Percentiles rank a stretch among this genome's conserved stretches.
phyloP scores from a whole-genome alignment of 139 green algal genomes.

The Chlamydomonas sp. region DNA sequence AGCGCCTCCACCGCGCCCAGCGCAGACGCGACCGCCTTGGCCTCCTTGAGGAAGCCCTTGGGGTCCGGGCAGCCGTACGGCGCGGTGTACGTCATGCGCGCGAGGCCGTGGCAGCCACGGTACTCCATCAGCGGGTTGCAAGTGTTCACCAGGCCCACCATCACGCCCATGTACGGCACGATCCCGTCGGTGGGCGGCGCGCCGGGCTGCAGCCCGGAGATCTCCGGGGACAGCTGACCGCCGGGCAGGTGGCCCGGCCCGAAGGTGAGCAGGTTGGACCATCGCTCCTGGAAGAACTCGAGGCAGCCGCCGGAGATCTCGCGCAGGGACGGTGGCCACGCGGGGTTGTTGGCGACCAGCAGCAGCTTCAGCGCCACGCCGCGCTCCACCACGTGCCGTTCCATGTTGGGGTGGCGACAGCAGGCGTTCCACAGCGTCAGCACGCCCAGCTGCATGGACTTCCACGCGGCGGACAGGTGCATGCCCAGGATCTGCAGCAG shows the following conservation, averaged over 20 bases:
- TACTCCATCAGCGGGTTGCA: conserved; percentile 74
- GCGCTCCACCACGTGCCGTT: conserved; percentile 62
- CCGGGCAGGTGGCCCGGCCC: conserved; percentile 6
- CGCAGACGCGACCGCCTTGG: conserved; percentile 60
- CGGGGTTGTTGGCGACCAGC: conserved; percentile 29
- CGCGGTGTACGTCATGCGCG: conserved; percentile 55
- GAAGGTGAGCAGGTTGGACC: conserved; percentile 35
- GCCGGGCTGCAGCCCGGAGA: conserved; percentile 16
- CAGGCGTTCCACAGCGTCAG: conserved; percentile 69
- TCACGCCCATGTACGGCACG: conserved; percentile 46
- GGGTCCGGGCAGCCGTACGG: conserved; percentile 50
- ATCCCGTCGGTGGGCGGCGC: conserved; percentile 14
- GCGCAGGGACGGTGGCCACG: conserved; percentile 72
- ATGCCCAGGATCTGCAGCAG: conserved; percentile 56
- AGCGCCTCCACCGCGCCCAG: conserved; percentile 66
- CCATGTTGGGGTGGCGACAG: conserved; percentile 56
- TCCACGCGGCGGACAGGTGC: conserved; percentile 46
- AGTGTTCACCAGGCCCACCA: conserved; percentile 54
- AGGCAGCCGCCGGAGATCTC: conserved; percentile 71
- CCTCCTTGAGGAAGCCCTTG: conserved; percentile 50
- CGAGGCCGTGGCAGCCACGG: conserved; percentile 66
- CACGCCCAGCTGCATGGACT: conserved; percentile 57
- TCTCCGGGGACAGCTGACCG: conserved; percentile 10
- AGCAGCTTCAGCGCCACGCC: conserved; percentile 46
- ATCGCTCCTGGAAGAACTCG: conserved; percentile 68